phyloP scores from a whole-genome alignment of 2,329 filamentous ascomycete species.

The Fusarium torulosum region DNA sequence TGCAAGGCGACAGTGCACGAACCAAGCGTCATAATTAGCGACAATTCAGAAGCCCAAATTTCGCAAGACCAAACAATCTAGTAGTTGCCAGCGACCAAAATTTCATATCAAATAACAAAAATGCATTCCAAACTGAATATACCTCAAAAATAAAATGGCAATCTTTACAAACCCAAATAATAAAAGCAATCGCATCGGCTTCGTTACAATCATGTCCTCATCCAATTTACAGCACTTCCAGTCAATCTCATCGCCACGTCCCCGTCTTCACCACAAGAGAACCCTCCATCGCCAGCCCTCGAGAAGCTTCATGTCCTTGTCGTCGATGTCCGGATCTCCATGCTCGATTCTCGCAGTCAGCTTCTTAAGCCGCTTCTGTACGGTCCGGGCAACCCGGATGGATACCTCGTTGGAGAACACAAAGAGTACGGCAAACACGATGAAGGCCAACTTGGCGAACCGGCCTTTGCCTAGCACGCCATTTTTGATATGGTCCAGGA shows the following conservation, averaged over 20 bases:
- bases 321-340: constrained; percentile 60
- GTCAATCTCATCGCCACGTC: constrained; percentile 22
- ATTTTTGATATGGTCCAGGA: constrained; percentile 63
- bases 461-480: constrained; percentile 59
- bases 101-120: neutral
- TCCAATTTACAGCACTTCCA: constrained; percentile 43
- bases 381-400: constrained; percentile 65
- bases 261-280: constrained; percentile 57
- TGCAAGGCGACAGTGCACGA: constrained; percentile 10
- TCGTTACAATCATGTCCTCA: constrained; percentile 52
- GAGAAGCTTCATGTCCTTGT: constrained; percentile 63
- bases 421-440: constrained; percentile 69
- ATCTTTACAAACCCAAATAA: constrained; percentile 11
- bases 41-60: neutral
- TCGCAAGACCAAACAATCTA: neutral
- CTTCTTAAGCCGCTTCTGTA: constrained; percentile 63
- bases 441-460: constrained; percentile 64
- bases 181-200: constrained; percentile 41
- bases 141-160: constrained; percentile 8
- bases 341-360: constrained; percentile 62
- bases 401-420: constrained; percentile 71
- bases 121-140: constrained; percentile 3
- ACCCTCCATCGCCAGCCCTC: constrained; percentile 70
- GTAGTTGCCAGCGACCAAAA: neutral
- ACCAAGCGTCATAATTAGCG: constrained; percentile 12